Conservation (phyloP, 768 basidiomycete species). For the Pholiota microspora region DNA sequence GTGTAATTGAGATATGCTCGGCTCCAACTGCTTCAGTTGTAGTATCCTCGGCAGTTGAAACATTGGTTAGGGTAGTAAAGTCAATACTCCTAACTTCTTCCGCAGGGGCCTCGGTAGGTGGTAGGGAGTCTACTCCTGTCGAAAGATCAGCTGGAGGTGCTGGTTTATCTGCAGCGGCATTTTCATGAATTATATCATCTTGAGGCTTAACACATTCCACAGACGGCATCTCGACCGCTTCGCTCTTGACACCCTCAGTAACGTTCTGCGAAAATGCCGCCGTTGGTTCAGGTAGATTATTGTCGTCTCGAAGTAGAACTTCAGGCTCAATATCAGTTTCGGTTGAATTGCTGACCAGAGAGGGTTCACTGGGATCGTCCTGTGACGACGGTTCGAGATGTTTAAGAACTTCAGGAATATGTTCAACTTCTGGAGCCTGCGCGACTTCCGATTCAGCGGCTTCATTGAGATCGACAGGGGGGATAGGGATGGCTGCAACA, state of each 20-base stretch:
- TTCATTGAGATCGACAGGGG: no score
- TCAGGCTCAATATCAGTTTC: neutral
- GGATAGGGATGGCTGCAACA: no score
- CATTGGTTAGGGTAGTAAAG: neutral
- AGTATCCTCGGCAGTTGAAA: neutral
- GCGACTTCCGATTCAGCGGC: neutral
- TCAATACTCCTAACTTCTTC: neutral
- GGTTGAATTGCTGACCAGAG: neutral
- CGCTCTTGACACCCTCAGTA: neutral
- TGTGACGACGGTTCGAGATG: neutral
- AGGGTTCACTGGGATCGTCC: neutral
- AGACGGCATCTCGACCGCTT: slow-evolving; percentile 4
- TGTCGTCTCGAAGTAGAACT: neutral
- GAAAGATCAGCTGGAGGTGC: no score
- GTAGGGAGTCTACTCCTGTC: no score
- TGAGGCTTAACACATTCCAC: no score
- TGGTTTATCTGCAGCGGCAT: no score
- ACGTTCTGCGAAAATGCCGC: no score
- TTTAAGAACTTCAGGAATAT: neutral
- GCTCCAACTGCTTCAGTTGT: neutral
- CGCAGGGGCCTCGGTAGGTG: neutral
- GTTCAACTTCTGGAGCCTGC: neutral
- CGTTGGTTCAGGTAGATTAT: no score
- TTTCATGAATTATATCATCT: no score
- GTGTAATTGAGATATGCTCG: neutral